Evolutionary conservation across 768 basidiomycete genomes (phyloP).

Genomic region (Lentinula sp.): DNA sequence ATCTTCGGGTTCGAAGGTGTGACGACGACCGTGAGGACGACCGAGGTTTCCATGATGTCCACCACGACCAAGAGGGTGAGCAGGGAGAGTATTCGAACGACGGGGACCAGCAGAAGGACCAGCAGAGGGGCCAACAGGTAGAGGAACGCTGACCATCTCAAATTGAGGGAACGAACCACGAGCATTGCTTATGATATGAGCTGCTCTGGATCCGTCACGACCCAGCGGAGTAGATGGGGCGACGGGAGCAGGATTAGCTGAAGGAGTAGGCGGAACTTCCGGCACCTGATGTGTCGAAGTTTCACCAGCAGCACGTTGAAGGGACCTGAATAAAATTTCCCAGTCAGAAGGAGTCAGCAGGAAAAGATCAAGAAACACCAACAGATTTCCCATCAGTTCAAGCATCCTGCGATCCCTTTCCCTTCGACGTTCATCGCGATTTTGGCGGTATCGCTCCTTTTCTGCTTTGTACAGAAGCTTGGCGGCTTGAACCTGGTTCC

Average conservation of each 20-base stretch:
- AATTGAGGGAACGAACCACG: conserved; percentile 54
- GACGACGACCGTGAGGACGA: background rate
- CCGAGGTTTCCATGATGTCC: conserved; percentile 14
- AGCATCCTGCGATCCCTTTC: conserved; percentile 22
- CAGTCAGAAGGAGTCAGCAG: background rate
- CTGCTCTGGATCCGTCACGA: background rate
- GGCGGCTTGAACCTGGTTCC: conserved; percentile 51
- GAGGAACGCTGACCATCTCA: conserved; percentile 48
- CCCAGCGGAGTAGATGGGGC: conserved; percentile 11
- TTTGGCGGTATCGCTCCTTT: conserved; percentile 64
- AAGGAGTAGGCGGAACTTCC: background rate
- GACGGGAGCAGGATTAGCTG: background rate
- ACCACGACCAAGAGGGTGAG: conserved; percentile 23
- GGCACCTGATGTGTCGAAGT: background rate
- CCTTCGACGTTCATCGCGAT: conserved; percentile 44
- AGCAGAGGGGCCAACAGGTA: background rate
- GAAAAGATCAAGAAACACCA: background rate
- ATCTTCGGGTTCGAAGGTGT: conserved; percentile 18
- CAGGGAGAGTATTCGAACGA: conserved; percentile 36
- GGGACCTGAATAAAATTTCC: background rate
- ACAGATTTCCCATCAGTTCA: conserved; percentile 4
- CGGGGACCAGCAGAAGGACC: conserved; percentile 22
- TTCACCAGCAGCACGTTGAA: conserved; percentile 3
- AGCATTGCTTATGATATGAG: conserved; percentile 57
- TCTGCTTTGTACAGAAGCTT: conserved; percentile 62